Conservation (phyloP, 2,329 filamentous ascomycete species). For the Aspergillus sp. region DNA sequence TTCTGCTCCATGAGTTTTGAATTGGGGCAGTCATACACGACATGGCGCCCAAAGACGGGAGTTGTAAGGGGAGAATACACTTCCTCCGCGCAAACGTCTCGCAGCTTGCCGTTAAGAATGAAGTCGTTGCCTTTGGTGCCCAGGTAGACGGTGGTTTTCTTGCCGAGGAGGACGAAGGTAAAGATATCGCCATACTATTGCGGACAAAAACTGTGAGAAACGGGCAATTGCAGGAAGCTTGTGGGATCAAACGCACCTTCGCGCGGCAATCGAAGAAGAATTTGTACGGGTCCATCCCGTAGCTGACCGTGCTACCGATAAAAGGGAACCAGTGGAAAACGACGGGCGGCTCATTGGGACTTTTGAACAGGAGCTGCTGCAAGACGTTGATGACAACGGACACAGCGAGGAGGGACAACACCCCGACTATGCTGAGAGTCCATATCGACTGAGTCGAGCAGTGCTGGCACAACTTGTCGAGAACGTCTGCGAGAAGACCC, state of each 20-base stretch:
- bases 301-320: conserved; percentile 82
- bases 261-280: conserved; percentile 57
- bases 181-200: conserved; percentile 75
- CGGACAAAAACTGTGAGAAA: conserved; percentile 4
- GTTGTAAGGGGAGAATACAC: conserved; percentile 70
- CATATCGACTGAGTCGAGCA: conserved; percentile 39
- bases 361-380: conserved; percentile 69
- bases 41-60: conserved; percentile 69
- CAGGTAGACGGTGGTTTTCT: conserved; percentile 78
- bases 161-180: conserved; percentile 78
- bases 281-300: conserved; percentile 73
- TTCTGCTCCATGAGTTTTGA: conserved; percentile 94
- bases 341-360: conserved; percentile 64
- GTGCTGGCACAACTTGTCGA: conserved; percentile 36
- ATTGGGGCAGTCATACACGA: conserved; percentile 86
- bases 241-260: conserved; percentile 50
- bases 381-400: conserved; percentile 69
- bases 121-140: conserved; percentile 81
- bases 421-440: conserved; percentile 35
- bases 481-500: conserved; percentile 43
- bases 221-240: background rate
- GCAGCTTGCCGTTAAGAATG: conserved; percentile 81
- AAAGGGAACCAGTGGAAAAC: conserved; percentile 60
- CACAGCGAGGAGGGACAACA: conserved; percentile 42
- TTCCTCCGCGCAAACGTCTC: conserved; percentile 83